A percentile compares a stretch with the other conserved stretches of the same genome.
These are phyloP conservation scores for Termitomyces sp. DNA, from an alignment of 1,284 basidiomycete species.

Conservation along the genomic window DNA sequence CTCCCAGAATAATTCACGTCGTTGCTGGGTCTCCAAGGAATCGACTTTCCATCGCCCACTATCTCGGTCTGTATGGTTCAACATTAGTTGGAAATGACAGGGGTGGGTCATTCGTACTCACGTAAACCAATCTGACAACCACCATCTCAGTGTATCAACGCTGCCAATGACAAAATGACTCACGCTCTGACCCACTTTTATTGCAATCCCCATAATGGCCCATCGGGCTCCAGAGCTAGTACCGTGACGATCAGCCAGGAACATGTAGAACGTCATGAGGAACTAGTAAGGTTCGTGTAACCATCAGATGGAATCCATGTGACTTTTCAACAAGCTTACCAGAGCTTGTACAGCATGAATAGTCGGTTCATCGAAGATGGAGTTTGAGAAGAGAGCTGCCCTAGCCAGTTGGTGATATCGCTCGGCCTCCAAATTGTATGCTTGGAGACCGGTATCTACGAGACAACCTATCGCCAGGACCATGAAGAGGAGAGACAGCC, in stretches of 20 bases:
- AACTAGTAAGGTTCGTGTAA: slow-evolving; percentile 39
- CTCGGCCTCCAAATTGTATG: slow-evolving; percentile 73
- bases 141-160: slow-evolving; percentile 15
- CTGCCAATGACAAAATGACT: slow-evolving; percentile 30
- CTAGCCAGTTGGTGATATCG: slow-evolving; percentile 73
- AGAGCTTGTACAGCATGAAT: slow-evolving; percentile 67
- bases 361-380: slow-evolving; percentile 70
- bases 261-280: slow-evolving; percentile 74
- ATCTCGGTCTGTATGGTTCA: slow-evolving; percentile 49
- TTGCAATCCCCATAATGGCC: slow-evolving; percentile 73
- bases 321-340: slow-evolving; percentile 35
- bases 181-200: slow-evolving; percentile 74
- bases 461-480: slow-evolving; percentile 69
- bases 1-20: slow-evolving; percentile 64
- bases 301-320: slow-evolving; percentile 11
- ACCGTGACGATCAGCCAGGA: slow-evolving; percentile 69
- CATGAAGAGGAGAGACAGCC: slow-evolving; percentile 70
- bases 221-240: slow-evolving; percentile 68
- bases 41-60: slow-evolving; percentile 63
- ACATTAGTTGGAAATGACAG: neutral
- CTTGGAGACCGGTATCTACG: slow-evolving; percentile 57
- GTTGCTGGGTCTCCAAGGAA: slow-evolving; percentile 50
- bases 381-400: slow-evolving; percentile 66
- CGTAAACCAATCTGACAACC: slow-evolving; percentile 54
- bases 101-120: slow-evolving; percentile 29